Base-by-base conservation (phyloP, 1,139 yeast genomes). In the Kodamaea plutei region DNA sequence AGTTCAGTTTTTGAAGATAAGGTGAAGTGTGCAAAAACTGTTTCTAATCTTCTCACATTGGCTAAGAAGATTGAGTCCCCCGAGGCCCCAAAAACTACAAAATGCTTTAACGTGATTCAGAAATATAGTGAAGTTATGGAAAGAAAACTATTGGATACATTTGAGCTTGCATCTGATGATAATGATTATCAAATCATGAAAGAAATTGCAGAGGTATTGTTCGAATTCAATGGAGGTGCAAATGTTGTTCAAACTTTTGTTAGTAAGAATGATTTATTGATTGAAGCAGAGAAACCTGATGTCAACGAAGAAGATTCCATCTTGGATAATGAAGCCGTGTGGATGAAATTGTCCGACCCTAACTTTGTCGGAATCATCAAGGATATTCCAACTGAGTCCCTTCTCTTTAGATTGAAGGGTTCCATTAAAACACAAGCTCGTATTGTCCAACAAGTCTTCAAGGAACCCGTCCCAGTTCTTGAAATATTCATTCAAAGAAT, bases 181-280 rank as follows among this genome's bases (percentile, higher is more conserved):
- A 58, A 56, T 36, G 64, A 66, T 30, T 72, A 79, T 45, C 69
- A 69, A n/a, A 75, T 75, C 31, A 80, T 91, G 84, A 79, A 74
- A 44, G 88, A 81, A 36, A 76, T 85, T 22, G 88, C 96, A 1
- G 76, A 75, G 30, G 75, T 88, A n/a, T 63, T 89, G 32, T 73
- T 79, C 33, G 85, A 79, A 37, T 89, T 80, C 58, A 89, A 91
- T 48, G 93, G 89, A 8, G 96, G 96, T 7, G 69, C 77, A 4
- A 79, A 81, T 37, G 93, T 88, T 8, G 82, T 87, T 9, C 88
- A 82, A 50, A 76, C 84, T 31, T 89, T 85, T 58, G 87, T 88
- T 25, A 80, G 79, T 49, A 88, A 84, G 50, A 88, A 84, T 52
- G 84, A 79, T 37, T 75, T 83, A 38, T 80, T 84, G 50, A 59